Evolutionary conservation across 2,329 filamentous ascomycete genomes (phyloP), one percentile per base, ranked within the genome.

Genomic region (Claviceps cyperi): DNA sequence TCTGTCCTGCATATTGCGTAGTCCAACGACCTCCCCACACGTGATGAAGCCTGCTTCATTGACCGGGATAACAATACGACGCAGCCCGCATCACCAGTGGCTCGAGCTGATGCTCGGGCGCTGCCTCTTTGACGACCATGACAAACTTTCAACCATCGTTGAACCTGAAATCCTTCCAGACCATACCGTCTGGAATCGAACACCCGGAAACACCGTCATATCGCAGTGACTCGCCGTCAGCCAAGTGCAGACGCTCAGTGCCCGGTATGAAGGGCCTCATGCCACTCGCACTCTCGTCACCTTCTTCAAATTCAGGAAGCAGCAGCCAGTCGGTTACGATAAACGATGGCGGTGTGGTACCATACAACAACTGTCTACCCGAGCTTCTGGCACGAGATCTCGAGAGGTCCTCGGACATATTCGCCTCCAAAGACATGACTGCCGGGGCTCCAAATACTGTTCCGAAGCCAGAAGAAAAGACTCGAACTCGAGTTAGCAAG

Each of bases 351-450:
- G 59, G 65, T 48, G 54, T 63, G 60, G 57, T 57, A 17, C 56
- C 59, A 44, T 55, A 58, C 11, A 64, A 63, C 47, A 70, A 69
- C 58, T 79, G 72, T 60, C 64, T 80, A 17, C 73, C 77, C 2
- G 77, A 80, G 60, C 56, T 78, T 39, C 64, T 80, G n/a, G 76
- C 70, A 6, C 69, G 66, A 52, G 75, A 80, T 54, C 63, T 80
- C 44, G 72, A 77, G 57, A 57, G 66, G 21, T 77, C 73, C 17
- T 65, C 65, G 47, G 62, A 66, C 9, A 58, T 76, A 24, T 79
- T 78, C 50, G 62, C 63, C 24, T 67, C 73, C 14, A 74, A 65
- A 57, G 72, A 70, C 51, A 72, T 78, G 69, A 76, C 75, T 5
- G 70, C 75, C 21, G 76, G 76, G 8, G 57, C 65, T 8, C 76